Evolutionary conservation across 768 basidiomycete genomes (phyloP), one percentile per base, ranked within the genome.

Genomic region (Ramaria rubella): DNA sequence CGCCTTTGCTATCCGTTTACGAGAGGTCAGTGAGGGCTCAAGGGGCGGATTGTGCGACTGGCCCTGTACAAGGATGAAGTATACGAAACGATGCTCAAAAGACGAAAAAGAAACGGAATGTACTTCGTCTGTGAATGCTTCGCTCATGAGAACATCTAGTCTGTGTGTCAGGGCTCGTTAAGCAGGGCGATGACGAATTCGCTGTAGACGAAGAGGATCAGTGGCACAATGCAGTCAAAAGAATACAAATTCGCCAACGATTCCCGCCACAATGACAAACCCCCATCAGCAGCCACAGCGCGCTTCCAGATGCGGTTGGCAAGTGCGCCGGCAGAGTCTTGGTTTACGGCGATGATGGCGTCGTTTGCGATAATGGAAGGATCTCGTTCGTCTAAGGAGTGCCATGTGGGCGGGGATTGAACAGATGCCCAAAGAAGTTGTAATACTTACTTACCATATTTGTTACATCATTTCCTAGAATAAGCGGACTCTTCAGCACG

Each of bases 401-500:
- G 19, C 4, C 26, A 14, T 15, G 31, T 26, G 30, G 12, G 4
- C 29, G 15, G 23, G 14, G 12, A 7, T 26, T 38, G 31, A 31
- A 1, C 11, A 23, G 26, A 49, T 3, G 33, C 52, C 34, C 29
- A 55, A 42, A 8, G 17, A 6, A 50, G 23, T 3, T 19, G 21
- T 2, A 27, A 7, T n/a, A n/a, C n/a, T n/a, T 2, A 38, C 59
- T 11, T 31, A 70, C 71, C 74, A 74, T 75, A 46, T 62, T 62
- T 4, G 68, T 69, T 17, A 74, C 56, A 50, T 75, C 72, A 60
- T 75, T 72, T 1, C 75, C 75, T 4, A 76, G 64, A 43, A 75
- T 74, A 9, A 76, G 65, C 0, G 74, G 73, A 46, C 69, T 70
- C 65, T 76, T 76, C 26, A 72, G 61, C n/a, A 75, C 57, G 8